These are phyloP conservation scores for Dipodascopsis tothii DNA, from an alignment of 805 yeast genomes.

Conservation along the genomic window DNA sequence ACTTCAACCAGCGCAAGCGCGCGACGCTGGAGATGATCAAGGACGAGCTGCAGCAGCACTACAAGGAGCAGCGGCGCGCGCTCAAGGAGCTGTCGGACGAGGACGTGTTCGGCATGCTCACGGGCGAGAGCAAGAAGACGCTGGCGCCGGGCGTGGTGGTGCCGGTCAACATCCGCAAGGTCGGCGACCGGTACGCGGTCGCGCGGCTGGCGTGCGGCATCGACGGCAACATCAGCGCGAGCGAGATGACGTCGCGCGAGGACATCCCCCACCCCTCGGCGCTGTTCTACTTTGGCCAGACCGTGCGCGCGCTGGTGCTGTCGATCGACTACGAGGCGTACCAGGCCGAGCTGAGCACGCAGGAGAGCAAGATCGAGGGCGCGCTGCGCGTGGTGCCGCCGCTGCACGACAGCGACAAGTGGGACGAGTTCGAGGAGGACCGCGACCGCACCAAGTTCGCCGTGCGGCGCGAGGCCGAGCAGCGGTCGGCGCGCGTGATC, in stretches of 20 bases:
- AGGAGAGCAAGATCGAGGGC: conserved; percentile 54
- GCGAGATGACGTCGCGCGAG: conserved; percentile 33
- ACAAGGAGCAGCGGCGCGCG: conserved; percentile 72
- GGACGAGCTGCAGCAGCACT: conserved; percentile 80
- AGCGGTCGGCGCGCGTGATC: conserved; percentile 66
- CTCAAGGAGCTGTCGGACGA: conserved; percentile 56
- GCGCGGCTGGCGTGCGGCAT: conserved; percentile 52
- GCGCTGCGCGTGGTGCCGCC: conserved; percentile 34
- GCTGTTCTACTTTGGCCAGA: conserved; percentile 57
- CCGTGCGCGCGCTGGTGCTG: conserved; percentile 73
- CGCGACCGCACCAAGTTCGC: conserved; percentile 51
- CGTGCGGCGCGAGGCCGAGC: conserved; percentile 53
- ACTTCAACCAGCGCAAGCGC: conserved; percentile 53
- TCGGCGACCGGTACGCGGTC: conserved; percentile 40
- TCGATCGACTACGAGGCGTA: conserved; percentile 67
- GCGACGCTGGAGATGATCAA: conserved; percentile 76
- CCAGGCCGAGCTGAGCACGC: conserved; percentile 64
- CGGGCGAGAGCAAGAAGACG: conserved; percentile 72
- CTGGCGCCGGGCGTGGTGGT: conserved; percentile 63
- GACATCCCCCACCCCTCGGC: conserved; percentile 42
- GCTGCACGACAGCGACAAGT: conserved; percentile 46
- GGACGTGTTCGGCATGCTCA: conserved; percentile 79
- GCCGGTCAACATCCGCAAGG: conserved; percentile 66
- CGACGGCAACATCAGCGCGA: conserved; percentile 43
- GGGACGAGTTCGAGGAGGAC: conserved; percentile 75